Evolutionary conservation across 1,284 basidiomycete genomes (phyloP), one percentile per base, ranked within the genome.

Genomic region (Crucibulum parvulum): DNA sequence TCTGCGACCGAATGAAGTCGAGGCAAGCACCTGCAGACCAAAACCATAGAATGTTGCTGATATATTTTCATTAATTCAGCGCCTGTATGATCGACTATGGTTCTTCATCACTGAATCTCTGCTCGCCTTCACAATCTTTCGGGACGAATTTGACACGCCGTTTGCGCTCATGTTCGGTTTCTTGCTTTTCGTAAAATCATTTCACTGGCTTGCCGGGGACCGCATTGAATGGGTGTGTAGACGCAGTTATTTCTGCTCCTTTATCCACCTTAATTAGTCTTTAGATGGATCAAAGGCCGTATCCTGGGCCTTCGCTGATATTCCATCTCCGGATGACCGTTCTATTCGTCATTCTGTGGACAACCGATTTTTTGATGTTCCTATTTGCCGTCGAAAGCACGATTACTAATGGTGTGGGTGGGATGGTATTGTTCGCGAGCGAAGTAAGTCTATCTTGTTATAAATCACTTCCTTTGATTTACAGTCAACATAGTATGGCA

Each of bases 61-160:
- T 47, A 34, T 9, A 43, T 13, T 43, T 43, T 13, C 11, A 13
- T 13, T 15, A 3, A 39, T 57, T 3, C 71, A 96, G 94, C 92
- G 96, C 50, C 83, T 99, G 1, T 98, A 98, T 75, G 97, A 99
- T 73, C 86, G 94, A 62, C 85, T 95, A 47, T 99, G 98, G 97
- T 96, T 97, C 80, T 98, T 98, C 76, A 87, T 99, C 57, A 99
- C 96, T 1, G 97, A 99, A 75, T 96, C 94, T 6, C 83, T 99
- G 43, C 81, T 99, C 51, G 97, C 97, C 3, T 92, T 99, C 72
- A 97, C 97, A 36, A 98, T 99, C 68, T 99, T 99, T 79, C 86
- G 96, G 59, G 93, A 96, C 74, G 93, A 95, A 75, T 95, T 96
- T 74, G 93, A 98, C 75, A 87, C 92, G n/a, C 88, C 90, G 1